These are phyloP conservation scores for Meira miltonrushii DNA, from an alignment of 1,284 basidiomycete species.

Conservation along the genomic window DNA sequence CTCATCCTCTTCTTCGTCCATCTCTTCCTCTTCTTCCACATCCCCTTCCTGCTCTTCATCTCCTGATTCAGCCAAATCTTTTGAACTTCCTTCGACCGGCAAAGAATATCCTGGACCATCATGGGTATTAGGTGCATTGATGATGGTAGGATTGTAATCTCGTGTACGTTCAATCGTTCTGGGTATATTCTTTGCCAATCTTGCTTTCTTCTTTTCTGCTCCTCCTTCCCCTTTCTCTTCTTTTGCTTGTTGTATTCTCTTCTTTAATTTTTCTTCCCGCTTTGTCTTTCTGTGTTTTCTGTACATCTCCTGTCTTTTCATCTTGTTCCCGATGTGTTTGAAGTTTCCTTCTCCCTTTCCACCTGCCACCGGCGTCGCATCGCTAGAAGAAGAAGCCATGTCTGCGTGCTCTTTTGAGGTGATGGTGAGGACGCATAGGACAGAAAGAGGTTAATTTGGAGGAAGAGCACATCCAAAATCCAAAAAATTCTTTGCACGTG, in stretches of 20 bases:
- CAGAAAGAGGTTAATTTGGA: neutral
- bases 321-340: conserved; percentile 53
- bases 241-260: conserved; percentile 62
- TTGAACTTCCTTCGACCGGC: neutral
- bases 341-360: conserved; percentile 13
- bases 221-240: conserved; percentile 61
- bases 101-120: conserved; percentile 50
- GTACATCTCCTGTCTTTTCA: conserved; percentile 49
- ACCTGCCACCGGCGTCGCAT: neutral
- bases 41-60: conserved; percentile 35
- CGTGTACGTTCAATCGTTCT: conserved; percentile 89
- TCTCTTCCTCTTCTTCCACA: conserved; percentile 19
- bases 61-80: conserved; percentile 23
- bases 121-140: conserved; percentile 49
- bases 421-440: too few relatives aligned
- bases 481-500: neutral
- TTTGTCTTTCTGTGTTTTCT: conserved; percentile 72
- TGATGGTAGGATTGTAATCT: conserved; percentile 76
- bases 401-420: neutral
- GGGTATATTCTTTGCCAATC: conserved; percentile 76
- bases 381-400: conserved; percentile 1
- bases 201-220: conserved; percentile 73
- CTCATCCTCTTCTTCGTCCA: conserved; percentile 37
- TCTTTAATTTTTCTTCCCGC: conserved; percentile 72
- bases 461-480: neutral